Evolutionary conservation across 2,329 filamentous ascomycete genomes (phyloP), one percentile per base, ranked within the genome.

Genomic region (Xylariales sp.): DNA sequence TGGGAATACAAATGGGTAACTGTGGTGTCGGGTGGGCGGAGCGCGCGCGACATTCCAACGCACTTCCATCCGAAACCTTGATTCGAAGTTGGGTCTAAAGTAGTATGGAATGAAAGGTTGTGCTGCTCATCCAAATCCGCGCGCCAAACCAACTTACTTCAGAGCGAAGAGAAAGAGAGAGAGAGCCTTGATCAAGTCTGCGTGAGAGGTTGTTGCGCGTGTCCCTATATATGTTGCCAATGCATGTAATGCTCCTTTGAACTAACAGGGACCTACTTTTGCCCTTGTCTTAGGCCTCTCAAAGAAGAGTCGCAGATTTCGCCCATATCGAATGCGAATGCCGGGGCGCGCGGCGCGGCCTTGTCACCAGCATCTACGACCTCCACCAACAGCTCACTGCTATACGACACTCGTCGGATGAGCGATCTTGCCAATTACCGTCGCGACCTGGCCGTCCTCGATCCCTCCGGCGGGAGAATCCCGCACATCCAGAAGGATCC

Each of bases 341-440:
- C 29, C 24, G n/a, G n/a, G 7, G 24, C 24, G 24, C 36, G 36
- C 24, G 25, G 14, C 11, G 57, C 64, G 51, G 61, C 64, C 47
- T 58, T 71, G 52, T 68, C 66, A 39, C 60, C 58, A 9, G 31
- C 68, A 16, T 50, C 64, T 45, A 68, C 68, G 46, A 64, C 68
- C 35, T 60, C 63, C 47, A 64, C 66, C 43, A 65, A 62, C 53
- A 66, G 68, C 50, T 69, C 76, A 49, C 60, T 68, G 49, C 76
- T 76, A 33, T 43, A 40, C 68, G 73, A 74, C 61, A 76, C 77
- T 49, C 75, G 71, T 54, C 69, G 74, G 51, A 61, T 74, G 57
- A 76, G 71, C 66, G 80, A 84, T 57, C 74, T 86, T 53, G 70
- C 71, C 58, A 82, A 84, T 59, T 84, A 87, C 59, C 80, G 83